These are phyloP conservation scores for Mycosphaerella arachidis DNA, from an alignment of 2,329 filamentous ascomycete species.

Conservation along the genomic window DNA sequence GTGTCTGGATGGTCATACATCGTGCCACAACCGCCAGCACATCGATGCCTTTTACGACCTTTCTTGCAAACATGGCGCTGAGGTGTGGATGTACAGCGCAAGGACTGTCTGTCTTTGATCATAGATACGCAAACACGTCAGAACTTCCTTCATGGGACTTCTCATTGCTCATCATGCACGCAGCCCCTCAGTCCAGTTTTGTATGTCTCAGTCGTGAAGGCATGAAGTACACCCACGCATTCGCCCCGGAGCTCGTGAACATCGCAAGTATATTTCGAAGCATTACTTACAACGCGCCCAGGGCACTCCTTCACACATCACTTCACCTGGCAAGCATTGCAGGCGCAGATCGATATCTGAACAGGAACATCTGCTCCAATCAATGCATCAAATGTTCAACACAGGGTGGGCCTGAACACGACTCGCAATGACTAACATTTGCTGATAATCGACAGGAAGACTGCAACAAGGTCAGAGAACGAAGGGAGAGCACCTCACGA, in stretches of 20 bases:
- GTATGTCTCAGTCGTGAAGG: background rate
- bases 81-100: background rate
- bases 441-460: background rate
- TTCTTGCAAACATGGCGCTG: background rate
- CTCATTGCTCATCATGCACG: too few species aligned
- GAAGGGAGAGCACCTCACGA: background rate
- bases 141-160: background rate
- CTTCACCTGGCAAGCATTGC: too few species aligned
- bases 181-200: background rate
- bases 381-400: too few species aligned
- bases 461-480: background rate
- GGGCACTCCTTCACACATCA: too few species aligned
- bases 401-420: too few species aligned
- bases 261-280: background rate
- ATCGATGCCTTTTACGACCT: background rate
- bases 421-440: background rate
- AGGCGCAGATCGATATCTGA: too few species aligned
- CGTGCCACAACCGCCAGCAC: background rate
- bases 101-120: background rate
- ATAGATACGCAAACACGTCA: background rate
- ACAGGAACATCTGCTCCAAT: too few species aligned
- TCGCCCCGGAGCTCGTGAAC: background rate
- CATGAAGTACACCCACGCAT: background rate
- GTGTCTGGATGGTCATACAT: too few species aligned
- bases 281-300: background rate